These are phyloP conservation scores for Wickerhamiella sorbophila DNA, from an alignment of 805 yeast genomes.

Conservation along the genomic window DNA sequence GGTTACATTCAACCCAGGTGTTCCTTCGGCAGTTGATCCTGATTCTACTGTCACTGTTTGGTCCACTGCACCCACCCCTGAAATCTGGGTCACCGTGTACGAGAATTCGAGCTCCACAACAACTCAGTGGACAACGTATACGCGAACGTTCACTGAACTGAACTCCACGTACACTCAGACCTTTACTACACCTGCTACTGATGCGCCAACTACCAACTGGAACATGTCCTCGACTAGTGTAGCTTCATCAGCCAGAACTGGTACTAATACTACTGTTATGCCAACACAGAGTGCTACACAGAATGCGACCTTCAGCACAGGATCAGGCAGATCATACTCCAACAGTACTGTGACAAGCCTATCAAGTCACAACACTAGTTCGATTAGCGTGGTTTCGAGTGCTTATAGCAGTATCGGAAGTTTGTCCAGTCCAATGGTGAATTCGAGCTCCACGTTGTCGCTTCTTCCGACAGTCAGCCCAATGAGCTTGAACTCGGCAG, in stretches of 20 bases:
- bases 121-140: constrained; percentile 7
- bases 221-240: background rate
- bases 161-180: constrained; percentile 5
- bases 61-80: constrained; percentile 13
- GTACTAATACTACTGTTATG: constrained; percentile 3
- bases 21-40: background rate
- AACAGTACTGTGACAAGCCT: background rate
- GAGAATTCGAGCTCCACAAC: constrained; percentile 7
- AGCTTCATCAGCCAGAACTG: too few species aligned
- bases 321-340: background rate
- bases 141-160: constrained; percentile 8
- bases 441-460: background rate
- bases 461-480: background rate
- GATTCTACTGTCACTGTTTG: constrained; percentile 8
- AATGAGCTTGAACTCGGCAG: background rate
- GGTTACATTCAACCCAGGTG: constrained; percentile 9
- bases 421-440: background rate
- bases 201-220: constrained; percentile 2
- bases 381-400: background rate
- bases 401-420: background rate
- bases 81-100: constrained; percentile 2
- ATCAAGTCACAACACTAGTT: too few species aligned
- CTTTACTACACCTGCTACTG: constrained; percentile 4
- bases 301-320: constrained; percentile 2
- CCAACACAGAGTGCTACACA: constrained; percentile 4